A percentile compares a stretch with the other conserved stretches of the same genome.
phyloP scores from a whole-genome alignment of 2,329 filamentous ascomycete species.

The Exophiala alcalophila region DNA sequence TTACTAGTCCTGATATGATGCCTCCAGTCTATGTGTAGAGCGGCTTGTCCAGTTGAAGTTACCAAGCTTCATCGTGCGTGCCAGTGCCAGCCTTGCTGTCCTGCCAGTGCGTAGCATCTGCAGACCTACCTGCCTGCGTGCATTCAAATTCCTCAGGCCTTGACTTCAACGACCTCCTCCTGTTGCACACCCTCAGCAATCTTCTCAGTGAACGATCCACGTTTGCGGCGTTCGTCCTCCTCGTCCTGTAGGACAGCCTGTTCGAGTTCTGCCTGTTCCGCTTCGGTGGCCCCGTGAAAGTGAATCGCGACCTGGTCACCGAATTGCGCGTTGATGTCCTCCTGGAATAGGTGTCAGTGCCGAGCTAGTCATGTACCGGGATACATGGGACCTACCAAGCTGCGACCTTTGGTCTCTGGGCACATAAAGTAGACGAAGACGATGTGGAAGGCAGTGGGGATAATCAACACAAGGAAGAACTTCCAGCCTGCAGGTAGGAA shows the following conservation, averaged over 20 bases:
- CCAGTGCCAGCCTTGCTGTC: neutral
- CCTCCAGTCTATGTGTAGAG: neutral
- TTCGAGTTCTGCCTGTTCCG: constrained; percentile 32
- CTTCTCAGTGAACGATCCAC: constrained; percentile 7
- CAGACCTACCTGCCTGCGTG: neutral
- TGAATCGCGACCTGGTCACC: constrained; percentile 36
- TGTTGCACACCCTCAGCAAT: constrained; percentile 2
- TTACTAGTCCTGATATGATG: too few species aligned
- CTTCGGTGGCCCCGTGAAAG: constrained; percentile 32
- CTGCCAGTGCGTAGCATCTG: neutral
- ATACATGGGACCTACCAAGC: constrained; percentile 24
- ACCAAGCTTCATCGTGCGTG: constrained; percentile 3
- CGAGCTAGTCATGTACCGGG: neutral
- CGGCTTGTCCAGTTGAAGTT: neutral
- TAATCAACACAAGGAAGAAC: constrained; percentile 41
- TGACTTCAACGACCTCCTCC: constrained; percentile 5
- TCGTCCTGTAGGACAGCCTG: constrained; percentile 19
- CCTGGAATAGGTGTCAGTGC: constrained; percentile 19
- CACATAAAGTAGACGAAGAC: constrained; percentile 37
- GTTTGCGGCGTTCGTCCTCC: constrained; percentile 9
- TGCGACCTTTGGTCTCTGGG: constrained; percentile 38
- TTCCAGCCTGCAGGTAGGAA: too few species aligned
- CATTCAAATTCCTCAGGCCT: neutral
- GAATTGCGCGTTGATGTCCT: constrained; percentile 39
- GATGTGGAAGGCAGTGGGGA: constrained; percentile 36